phyloP scores from a whole-genome alignment of 306 rosid species.

The Acacia crassicarpa region DNA sequence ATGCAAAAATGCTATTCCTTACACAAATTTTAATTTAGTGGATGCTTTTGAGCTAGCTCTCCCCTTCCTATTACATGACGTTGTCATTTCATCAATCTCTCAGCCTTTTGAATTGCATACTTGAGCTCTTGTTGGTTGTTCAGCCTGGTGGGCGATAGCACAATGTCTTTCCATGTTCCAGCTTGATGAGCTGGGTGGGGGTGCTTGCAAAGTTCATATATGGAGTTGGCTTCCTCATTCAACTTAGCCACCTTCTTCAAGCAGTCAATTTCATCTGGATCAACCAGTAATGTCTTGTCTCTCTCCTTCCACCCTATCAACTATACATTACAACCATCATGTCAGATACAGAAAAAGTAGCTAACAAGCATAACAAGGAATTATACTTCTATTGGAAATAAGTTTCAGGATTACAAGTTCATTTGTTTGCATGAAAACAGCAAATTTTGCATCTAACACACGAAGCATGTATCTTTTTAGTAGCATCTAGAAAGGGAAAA shows the following conservation, averaged over 20 bases:
- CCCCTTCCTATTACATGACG: constrained; percentile 3
- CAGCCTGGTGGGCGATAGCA: constrained; percentile 84
- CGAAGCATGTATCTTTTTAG: not conserved
- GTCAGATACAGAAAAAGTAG: constrained; percentile 16
- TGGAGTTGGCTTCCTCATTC: constrained; percentile 66
- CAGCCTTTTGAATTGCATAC: constrained; percentile 79
- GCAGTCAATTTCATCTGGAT: constrained; percentile 89
- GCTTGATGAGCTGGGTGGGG: constrained; percentile 76
- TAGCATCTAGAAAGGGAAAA: not conserved
- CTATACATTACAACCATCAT: constrained; percentile 45
- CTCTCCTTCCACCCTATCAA: constrained; percentile 93
- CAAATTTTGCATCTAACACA: not conserved
- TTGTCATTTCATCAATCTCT: constrained; percentile 47
- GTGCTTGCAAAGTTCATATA: constrained; percentile 72
- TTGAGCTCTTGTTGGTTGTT: constrained; percentile 89
- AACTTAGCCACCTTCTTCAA: constrained; percentile 64
- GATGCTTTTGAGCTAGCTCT: not conserved
- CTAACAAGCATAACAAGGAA: not conserved
- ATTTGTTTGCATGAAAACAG: not conserved
- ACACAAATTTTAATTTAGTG: not conserved
- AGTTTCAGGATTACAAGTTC: not conserved
- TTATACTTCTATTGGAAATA: not conserved
- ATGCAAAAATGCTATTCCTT: too few relatives aligned
- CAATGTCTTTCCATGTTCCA: constrained; percentile 95
- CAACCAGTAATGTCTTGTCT: constrained; percentile 85